Conservation (phyloP, 495 filamentous ascomycete species). For the Aspergillus asperescens region DNA sequence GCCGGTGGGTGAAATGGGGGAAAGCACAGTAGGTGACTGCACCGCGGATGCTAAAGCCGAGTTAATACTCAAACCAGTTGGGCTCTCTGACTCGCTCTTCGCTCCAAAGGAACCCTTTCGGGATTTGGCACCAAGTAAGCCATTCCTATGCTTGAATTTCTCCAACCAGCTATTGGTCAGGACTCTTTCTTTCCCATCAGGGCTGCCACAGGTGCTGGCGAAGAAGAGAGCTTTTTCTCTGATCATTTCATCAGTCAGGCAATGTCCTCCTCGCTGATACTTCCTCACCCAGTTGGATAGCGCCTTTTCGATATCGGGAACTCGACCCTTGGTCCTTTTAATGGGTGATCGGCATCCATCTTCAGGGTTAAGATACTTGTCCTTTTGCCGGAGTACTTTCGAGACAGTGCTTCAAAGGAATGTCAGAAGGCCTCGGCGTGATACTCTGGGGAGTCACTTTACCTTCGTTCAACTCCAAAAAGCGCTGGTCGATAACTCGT, state of each 20-base stretch:
- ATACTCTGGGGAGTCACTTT: conserved; percentile 22
- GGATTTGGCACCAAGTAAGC: conserved; percentile 59
- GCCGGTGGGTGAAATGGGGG: conserved; percentile 64
- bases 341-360: conserved; percentile 84
- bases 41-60: conserved; percentile 50
- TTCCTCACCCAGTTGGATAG: conserved; percentile 84
- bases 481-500: conserved; percentile 51
- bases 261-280: conserved; percentile 67
- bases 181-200: conserved; percentile 71
- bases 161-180: conserved; percentile 80
- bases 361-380: conserved; percentile 89
- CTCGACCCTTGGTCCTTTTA: conserved; percentile 84
- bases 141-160: conserved; percentile 94
- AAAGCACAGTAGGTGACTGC: conserved; percentile 64
- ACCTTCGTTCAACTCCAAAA: conserved; percentile 99
- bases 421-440: conserved; percentile 20
- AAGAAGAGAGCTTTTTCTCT: conserved; percentile 85
- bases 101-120: conserved; percentile 64
- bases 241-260: conserved; percentile 77
- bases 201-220: conserved; percentile 66
- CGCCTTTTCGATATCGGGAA: conserved; percentile 93
- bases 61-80: conserved; percentile 41
- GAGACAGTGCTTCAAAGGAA: conserved; percentile 77
- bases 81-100: conserved; percentile 49
- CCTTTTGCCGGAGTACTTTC: conserved; percentile 93